Evolutionary conservation across 306 rosid genomes (phyloP).

Genomic region (Quercus rubra): DNA sequence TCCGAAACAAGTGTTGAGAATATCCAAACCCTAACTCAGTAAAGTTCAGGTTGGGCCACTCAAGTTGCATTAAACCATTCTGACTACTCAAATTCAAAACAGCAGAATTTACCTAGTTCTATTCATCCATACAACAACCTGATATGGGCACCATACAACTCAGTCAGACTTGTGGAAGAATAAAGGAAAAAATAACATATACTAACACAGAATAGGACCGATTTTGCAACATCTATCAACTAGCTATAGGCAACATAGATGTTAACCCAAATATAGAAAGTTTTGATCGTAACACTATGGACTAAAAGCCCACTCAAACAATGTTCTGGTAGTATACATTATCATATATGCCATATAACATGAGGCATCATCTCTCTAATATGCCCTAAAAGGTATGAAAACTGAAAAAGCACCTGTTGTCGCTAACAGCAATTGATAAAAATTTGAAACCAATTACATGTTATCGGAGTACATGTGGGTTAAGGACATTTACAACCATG

Average conservation of each 20-base stretch:
- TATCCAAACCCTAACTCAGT: not conserved
- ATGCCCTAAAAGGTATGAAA: not conserved
- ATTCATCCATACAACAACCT: not conserved
- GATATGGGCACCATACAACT: not conserved
- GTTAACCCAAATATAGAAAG: not conserved
- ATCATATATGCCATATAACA: not conserved
- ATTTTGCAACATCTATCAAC: not conserved
- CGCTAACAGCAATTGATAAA: not conserved
- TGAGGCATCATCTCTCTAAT: not conserved
- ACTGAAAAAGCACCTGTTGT: not conserved
- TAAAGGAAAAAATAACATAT: not conserved
- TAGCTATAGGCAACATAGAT: not conserved
- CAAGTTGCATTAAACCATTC: not conserved
- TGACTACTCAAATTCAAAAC: no score
- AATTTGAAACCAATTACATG: not conserved
- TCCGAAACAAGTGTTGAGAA: not conserved
- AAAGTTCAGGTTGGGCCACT: not conserved
- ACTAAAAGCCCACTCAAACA: not conserved
- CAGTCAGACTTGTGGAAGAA: not conserved
- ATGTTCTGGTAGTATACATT: not conserved
- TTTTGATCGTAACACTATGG: not conserved
- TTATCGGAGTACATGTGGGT: not conserved
- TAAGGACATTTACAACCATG: not conserved
- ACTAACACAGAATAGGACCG: not conserved
- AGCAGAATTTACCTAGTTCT: no score